phyloP scores from a whole-genome alignment of 2,329 filamentous ascomycete genomes.

The Botrytis elliptica region DNA sequence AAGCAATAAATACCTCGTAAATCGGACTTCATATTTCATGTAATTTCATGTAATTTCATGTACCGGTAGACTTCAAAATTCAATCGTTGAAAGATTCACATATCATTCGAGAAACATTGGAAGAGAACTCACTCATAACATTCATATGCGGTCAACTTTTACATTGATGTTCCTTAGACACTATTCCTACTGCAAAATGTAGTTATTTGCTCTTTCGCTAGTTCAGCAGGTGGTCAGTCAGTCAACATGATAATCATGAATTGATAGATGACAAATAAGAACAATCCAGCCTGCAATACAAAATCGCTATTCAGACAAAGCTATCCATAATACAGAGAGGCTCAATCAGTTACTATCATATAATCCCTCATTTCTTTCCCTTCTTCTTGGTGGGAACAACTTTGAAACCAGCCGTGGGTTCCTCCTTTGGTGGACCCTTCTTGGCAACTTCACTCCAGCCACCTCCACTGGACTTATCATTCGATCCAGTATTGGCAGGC shows the following conservation, averaged over 20 bases:
- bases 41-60: background rate
- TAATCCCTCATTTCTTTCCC: conserved; percentile 62
- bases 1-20: background rate
- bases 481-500: conserved; percentile 54
- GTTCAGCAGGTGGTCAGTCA: background rate
- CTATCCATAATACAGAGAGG: conserved; percentile 27
- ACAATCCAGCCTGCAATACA: conserved; percentile 18
- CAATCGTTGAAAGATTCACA: background rate
- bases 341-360: conserved; percentile 33
- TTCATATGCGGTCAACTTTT: background rate
- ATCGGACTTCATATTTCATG: background rate
- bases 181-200: background rate
- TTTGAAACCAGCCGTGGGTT: conserved; percentile 64
- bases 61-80: background rate
- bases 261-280: background rate
- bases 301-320: conserved; percentile 27
- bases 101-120: background rate
- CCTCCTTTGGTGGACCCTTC: conserved; percentile 64
- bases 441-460: conserved; percentile 98
- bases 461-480: conserved; percentile 63
- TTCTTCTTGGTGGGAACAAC: conserved; percentile 93
- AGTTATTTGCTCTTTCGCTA: background rate
- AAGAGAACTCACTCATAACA: background rate
- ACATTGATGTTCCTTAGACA: background rate
- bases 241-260: background rate